Percentiles rank a stretch among this genome's conserved stretches.
phyloP scores from a whole-genome alignment of 2,329 filamentous ascomycete species.

The Penicillium sp. region DNA sequence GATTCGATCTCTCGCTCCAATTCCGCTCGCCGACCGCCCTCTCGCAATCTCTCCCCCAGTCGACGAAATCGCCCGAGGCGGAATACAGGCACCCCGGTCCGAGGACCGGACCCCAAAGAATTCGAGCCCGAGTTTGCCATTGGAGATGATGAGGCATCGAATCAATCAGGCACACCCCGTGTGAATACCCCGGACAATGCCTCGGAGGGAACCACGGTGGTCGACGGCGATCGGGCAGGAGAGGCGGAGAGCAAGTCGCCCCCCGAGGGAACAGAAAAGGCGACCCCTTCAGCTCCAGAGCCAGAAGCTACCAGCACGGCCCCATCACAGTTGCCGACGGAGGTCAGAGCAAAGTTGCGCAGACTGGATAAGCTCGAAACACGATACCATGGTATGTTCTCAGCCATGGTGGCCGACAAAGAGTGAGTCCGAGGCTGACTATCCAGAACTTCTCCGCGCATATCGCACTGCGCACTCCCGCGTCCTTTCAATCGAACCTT shows the following conservation, averaged over 20 bases:
- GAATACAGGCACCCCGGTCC: conserved; percentile 44
- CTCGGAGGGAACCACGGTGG: conserved; percentile 16
- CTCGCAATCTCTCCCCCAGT: conserved; percentile 26
- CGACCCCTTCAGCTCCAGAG: conserved; percentile 17
- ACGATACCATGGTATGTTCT: conserved; percentile 67
- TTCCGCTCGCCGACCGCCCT: conserved; percentile 36
- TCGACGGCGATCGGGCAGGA: conserved; percentile 19
- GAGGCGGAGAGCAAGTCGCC: conserved; percentile 24
- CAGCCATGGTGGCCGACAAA: neutral
- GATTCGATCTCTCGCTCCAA: conserved; percentile 42
- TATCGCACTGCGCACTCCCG: conserved; percentile 87
- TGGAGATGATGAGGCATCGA: conserved; percentile 70
- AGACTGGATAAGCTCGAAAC: conserved; percentile 86
- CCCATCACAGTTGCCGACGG: conserved; percentile 59
- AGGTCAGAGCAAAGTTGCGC: conserved; percentile 68
- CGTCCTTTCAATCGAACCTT: conserved; percentile 81
- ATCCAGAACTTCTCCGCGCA: conserved; percentile 76
- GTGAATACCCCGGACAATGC: conserved; percentile 39
- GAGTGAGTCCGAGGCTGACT: neutral
- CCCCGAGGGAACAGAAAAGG: conserved; percentile 6
- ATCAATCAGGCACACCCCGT: conserved; percentile 55
- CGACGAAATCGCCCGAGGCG: conserved; percentile 33
- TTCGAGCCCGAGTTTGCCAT: conserved; percentile 83
- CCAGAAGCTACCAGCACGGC: conserved; percentile 22
- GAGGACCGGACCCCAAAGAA: conserved; percentile 72